These are phyloP conservation scores for Areca catechu DNA, from an alignment of 176 grass and related monocot genomes.

Conservation along the genomic window DNA sequence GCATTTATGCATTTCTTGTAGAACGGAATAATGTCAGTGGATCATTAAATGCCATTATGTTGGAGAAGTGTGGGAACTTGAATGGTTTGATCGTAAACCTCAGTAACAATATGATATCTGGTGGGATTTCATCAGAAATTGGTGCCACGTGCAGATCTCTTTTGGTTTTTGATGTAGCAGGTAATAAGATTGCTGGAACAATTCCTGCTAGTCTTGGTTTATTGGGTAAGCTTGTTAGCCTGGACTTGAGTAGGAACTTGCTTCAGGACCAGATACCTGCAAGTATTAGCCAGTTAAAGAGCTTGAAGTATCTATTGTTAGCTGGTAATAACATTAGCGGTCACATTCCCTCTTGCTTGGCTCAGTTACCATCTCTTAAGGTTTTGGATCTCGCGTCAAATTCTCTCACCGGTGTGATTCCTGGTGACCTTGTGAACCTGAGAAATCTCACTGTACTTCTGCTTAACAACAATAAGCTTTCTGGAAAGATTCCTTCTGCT, in stretches of 20 bases:
- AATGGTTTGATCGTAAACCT: neutral
- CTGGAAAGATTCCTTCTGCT: constrained; percentile 1
- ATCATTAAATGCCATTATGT: neutral
- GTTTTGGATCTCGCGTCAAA: constrained; percentile 13
- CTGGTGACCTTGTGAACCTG: neutral
- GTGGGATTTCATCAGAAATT: neutral
- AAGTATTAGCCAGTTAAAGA: neutral
- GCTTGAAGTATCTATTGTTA: constrained; percentile 4
- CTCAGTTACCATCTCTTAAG: neutral
- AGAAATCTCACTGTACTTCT: constrained; percentile 13
- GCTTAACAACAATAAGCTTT: constrained; percentile 11
- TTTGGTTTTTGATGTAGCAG: neutral
- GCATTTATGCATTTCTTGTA: neutral
- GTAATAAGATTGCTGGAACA: neutral
- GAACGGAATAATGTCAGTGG: constrained; percentile 1
- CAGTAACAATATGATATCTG: constrained; percentile 9
- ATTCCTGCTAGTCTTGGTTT: constrained; percentile 8
- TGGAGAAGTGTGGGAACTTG: constrained; percentile 1
- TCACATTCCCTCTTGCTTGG: neutral
- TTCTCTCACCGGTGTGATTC: constrained; percentile 2
- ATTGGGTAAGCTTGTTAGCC: neutral
- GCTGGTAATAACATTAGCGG: constrained; percentile 1
- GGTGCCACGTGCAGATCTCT: neutral
- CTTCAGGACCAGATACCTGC: constrained; percentile 6
- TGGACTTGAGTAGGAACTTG: constrained; percentile 11